These are phyloP conservation scores for Gastroboletus turbinatus DNA, from an alignment of 1,284 basidiomycete genomes.

Conservation along the genomic window DNA sequence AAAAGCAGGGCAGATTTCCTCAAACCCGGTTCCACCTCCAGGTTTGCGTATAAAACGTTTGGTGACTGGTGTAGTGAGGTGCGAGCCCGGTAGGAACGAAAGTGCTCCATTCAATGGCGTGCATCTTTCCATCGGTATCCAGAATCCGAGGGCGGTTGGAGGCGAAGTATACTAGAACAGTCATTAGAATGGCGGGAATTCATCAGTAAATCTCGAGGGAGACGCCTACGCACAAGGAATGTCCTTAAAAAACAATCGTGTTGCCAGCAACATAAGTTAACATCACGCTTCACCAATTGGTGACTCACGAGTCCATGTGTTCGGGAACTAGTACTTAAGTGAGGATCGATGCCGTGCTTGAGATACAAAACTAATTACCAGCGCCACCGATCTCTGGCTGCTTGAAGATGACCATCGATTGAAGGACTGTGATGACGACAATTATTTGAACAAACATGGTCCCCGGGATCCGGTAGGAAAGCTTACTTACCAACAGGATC, in stretches of 20 bases:
- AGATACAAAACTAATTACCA: slow-evolving; percentile 47
- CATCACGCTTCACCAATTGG: background rate
- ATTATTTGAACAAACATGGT: background rate
- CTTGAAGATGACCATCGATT: slow-evolving; percentile 95
- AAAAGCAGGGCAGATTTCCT: slow-evolving; percentile 48
- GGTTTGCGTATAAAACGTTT: slow-evolving; percentile 82
- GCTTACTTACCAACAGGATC: slow-evolving; percentile 70
- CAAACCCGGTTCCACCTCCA: slow-evolving; percentile 78
- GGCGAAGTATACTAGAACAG: slow-evolving; percentile 81
- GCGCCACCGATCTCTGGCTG: slow-evolving; percentile 87
- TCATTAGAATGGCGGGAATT: background rate
- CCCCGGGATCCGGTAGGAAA: background rate
- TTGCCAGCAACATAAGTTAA: slow-evolving; percentile 6
- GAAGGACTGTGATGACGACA: slow-evolving; percentile 58
- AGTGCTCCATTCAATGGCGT: slow-evolving; percentile 85
- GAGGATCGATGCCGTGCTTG: background rate
- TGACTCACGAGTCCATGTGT: slow-evolving; percentile 79
- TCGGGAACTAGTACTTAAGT: slow-evolving; percentile 51
- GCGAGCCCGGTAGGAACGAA: slow-evolving; percentile 91
- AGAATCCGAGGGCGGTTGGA: slow-evolving; percentile 89
- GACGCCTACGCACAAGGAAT: slow-evolving; percentile 57
- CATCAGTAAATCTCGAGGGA: background rate
- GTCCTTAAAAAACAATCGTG: slow-evolving; percentile 45
- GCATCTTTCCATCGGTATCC: slow-evolving; percentile 92
- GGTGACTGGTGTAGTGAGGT: slow-evolving; percentile 67